Percentiles rank a stretch among this genome's conserved stretches.
Conservation (phyloP, 257 asterid species). For the Solanum etuberosum region DNA sequence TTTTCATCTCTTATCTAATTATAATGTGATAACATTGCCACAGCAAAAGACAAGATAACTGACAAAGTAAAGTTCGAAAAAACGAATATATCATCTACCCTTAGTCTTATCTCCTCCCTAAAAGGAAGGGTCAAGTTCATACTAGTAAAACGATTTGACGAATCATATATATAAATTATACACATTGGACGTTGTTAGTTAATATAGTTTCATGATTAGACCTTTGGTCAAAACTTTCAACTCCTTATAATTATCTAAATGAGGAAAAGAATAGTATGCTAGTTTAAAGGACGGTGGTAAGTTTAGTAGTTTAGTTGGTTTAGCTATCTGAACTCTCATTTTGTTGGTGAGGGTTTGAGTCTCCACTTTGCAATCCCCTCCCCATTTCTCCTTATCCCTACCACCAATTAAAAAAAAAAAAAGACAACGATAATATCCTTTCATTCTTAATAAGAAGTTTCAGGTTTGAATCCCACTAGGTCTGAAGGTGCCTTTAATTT, state of each 20-base stretch:
- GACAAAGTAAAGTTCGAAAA: neutral
- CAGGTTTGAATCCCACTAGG: neutral
- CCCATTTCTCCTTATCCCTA: fast-evolving
- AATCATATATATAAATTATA: neutral
- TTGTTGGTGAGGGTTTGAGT: fast-evolving
- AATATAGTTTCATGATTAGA: neutral
- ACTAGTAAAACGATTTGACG: neutral
- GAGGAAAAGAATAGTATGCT: neutral
- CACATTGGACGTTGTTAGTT: neutral
- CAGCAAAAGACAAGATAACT: neutral
- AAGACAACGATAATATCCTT: too few species aligned
- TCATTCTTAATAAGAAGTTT: neutral
- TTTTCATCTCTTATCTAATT: neutral
- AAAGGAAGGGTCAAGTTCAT: neutral
- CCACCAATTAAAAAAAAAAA: too few species aligned
- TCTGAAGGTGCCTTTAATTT: neutral
- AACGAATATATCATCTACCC: neutral
- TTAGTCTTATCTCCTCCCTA: neutral
- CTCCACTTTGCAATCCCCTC: fast-evolving
- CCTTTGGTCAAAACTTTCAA: neutral
- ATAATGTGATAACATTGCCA: neutral
- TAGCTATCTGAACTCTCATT: too few species aligned
- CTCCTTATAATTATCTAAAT: neutral
- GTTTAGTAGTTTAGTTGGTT: too few species aligned
- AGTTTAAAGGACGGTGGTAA: neutral